Conservation (phyloP, 2,329 filamentous ascomycete genomes). For the Amauroascus verrucosus region DNA sequence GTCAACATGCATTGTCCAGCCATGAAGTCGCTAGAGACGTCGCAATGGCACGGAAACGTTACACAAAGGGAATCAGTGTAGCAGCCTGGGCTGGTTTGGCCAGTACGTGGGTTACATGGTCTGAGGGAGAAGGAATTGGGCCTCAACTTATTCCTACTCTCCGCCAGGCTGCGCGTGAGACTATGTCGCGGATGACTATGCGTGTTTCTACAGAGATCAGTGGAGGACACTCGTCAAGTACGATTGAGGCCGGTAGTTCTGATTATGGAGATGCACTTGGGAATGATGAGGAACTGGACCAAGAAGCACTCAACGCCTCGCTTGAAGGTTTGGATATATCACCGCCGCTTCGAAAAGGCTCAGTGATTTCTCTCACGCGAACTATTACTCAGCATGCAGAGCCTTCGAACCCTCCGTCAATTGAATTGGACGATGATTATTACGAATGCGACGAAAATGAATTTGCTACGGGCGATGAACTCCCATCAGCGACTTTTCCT, state of each 20-base stretch:
- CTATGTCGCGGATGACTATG: constrained; percentile 30
- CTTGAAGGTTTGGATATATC: neutral
- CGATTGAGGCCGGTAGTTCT: neutral
- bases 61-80: constrained; percentile 31
- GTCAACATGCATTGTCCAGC: constrained; percentile 22
- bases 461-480: neutral
- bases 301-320: constrained; percentile 17
- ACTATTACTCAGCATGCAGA: constrained; percentile 32
- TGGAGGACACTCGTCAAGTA: constrained; percentile 15
- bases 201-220: constrained; percentile 35
- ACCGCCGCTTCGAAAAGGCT: constrained; percentile 26
- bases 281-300: constrained; percentile 6
- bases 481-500: constrained; percentile 14
- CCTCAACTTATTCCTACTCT: constrained; percentile 36
- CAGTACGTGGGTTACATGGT: constrained; percentile 32
- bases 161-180: constrained; percentile 33
- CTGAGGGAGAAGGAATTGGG: constrained; percentile 28
- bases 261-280: neutral
- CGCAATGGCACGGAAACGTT: constrained; percentile 30
- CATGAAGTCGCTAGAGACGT: constrained; percentile 26
- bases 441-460: constrained; percentile 13
- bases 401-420: constrained; percentile 18
- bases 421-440: constrained; percentile 8
- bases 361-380: constrained; percentile 35
- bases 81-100: constrained; percentile 33